Evolutionary conservation across 257 asterid species (phyloP), one percentile per base, ranked within the genome.

Genomic region (Salvia miltiorrhiza): DNA sequence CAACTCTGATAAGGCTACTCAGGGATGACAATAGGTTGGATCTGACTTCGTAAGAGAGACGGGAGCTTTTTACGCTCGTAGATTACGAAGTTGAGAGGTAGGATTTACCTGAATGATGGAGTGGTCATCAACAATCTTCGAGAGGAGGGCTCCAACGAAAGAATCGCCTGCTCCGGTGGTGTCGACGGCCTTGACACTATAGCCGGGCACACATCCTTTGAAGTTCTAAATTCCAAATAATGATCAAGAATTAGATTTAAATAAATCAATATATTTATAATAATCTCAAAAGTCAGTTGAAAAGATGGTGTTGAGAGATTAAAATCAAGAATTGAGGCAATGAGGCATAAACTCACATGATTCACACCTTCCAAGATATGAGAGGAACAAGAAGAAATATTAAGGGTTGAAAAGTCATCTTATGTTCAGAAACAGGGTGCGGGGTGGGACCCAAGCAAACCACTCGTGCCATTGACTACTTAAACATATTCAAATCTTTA

Each of bases 91-190:
- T 13, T 3, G 53, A n/a, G n/a, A n/a, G n/a, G n/a, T n/a, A n/a
- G 23, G 53, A 8, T 19, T 21, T 77, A 82, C 87, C 61, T 73
- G 71, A 21, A 83, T 70, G 4, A 83, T 66, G 14, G 77, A 14
- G 56, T 66, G 84, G 30, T 83, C 88, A 32, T 83, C 88, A 13
- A 83, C 88, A 20, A 83, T 73, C 76, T 76, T 83, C 21, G 75
- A 72, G 8, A 83, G 81, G 10, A 83, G 80, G 68, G 88, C 78
- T 9, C 88, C 88, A 14, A 80, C 84, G 37, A 83, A 83, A 13
- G 88, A 76, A 65, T 83, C 88, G 19, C 88, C 88, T 0, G 88
- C 88, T 59, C 88, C 88, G 17, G 88, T 83, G 41, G 88, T 83
- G 59, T 83, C 88, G 1, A 83, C 82, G 19, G 88, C 17, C 48